These are phyloP conservation scores for Sequoiadendron giganteum DNA, from an alignment of 75 land plant genomes.

Conservation along the genomic window DNA sequence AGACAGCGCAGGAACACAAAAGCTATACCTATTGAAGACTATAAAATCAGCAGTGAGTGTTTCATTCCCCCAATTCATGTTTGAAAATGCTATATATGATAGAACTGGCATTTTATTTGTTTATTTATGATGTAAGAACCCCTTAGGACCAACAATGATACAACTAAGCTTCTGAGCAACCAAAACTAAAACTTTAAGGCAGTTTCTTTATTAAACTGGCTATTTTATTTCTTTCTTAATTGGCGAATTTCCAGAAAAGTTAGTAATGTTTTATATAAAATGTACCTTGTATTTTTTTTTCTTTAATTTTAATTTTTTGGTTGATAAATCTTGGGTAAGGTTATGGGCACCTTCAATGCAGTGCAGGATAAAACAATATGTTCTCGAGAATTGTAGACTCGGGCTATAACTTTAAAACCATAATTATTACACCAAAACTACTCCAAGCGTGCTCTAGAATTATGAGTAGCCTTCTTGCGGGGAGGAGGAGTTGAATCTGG, in stretches of 20 bases:
- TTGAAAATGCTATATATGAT: not conserved
- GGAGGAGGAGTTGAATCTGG: no score
- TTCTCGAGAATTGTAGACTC: not conserved
- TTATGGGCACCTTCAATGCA: not conserved
- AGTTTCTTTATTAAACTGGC: not conserved
- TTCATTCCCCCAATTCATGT: conserved; percentile 5
- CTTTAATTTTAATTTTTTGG: not conserved
- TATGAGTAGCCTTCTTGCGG: not conserved
- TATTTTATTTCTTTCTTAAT: not conserved
- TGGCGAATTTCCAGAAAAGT: not conserved
- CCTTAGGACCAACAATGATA: not conserved
- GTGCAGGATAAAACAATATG: not conserved
- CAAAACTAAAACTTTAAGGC: not conserved
- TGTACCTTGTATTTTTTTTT: not conserved
- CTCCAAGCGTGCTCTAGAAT: not conserved
- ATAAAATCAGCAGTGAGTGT: conserved; percentile 61
- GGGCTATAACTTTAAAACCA: not conserved
- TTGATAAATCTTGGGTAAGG: not conserved
- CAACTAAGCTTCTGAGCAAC: not conserved
- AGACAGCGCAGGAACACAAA: conserved; percentile 73
- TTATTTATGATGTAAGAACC: not conserved
- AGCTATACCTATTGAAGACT: conserved; percentile 65
- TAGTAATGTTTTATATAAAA: not conserved
- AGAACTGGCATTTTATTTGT: not conserved
- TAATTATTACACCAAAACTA: not conserved